Evolutionary conservation across 768 basidiomycete genomes (phyloP), one percentile per base, ranked within the genome.

Genomic region (Russula earlei): DNA sequence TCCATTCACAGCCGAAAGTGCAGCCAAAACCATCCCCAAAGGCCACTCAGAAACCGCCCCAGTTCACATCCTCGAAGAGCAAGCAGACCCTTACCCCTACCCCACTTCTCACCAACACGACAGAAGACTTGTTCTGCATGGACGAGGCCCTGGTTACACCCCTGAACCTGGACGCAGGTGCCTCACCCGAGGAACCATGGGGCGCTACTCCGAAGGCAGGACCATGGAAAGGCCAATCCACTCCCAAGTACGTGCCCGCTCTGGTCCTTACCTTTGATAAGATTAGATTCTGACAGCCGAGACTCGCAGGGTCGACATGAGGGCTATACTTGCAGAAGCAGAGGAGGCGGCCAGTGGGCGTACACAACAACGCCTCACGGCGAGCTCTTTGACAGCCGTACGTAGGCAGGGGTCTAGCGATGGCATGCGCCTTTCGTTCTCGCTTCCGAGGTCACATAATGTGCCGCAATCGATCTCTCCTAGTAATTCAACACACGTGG

Each of bases 81-180:
- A 62, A 70, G 60, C 69, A 69, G 17, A 40, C 60, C 49, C 5
- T 68, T 58, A 45, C 50, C 36, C 61, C 47, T 17, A 63, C 62
- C 7, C 65, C 61, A 48, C 63, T 62, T 22, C 55, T 58, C 52
- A 42, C 44, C 53, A 41, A 67, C 66, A 27, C 74, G 4, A 67
- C 78, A 3, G 82, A 91, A 54, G 91, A 89, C 49, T 75, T 93
- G 29, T 93, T 95, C 64, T 66, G 73, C 7, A 93, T 94, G 90
- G 92, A 94, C 64, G 87, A 88, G 48, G 69, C 76, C 4, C 61
- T 64, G 9, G 65, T 70, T 1, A 69, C 68, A 7, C 46, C 68
- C 3, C 59, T 70, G 17, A 66, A 62, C 12, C 47, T 66, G 11
- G 55, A 60, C n/a, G 43, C 55, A 9, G 58, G 60, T 3, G 31